Evolutionary conservation across 305 asterid genomes (phyloP).

Genomic region (Solanum hybrid): DNA sequence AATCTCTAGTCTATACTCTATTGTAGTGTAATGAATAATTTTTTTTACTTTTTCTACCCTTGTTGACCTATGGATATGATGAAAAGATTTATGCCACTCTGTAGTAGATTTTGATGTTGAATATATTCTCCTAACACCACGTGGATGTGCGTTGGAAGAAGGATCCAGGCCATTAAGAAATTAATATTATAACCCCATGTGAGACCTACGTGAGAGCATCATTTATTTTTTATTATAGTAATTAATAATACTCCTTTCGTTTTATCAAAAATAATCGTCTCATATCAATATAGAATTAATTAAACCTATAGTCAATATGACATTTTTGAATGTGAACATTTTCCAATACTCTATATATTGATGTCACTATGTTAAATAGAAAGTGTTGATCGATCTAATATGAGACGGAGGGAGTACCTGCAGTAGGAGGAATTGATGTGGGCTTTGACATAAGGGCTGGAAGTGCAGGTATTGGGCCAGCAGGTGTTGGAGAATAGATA

Average conservation of each 20-base stretch:
- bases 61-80: neutral
- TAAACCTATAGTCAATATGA: too few species aligned
- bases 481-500: constrained; percentile 38
- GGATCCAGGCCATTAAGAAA: neutral
- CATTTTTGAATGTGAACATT: too few species aligned
- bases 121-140: neutral
- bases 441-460: constrained; percentile 69
- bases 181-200: neutral
- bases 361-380: too few species aligned
- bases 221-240: neutral
- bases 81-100: neutral
- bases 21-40: neutral
- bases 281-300: too few species aligned
- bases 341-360: too few species aligned
- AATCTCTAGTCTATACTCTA: neutral
- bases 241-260: neutral
- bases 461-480: constrained; percentile 43
- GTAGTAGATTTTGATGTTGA: neutral
- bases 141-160: neutral
- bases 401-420: constrained; percentile 31
- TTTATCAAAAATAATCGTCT: too few species aligned
- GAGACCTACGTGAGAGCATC: neutral
- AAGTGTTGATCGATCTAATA: too few species aligned
- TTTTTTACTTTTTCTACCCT: neutral
- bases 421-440: constrained; percentile 48